A percentile compares a stretch with the other conserved stretches of the same genome.
Evolutionary conservation across 139 green algal genomes (phyloP).

Genomic region (Chlamydomonas sp.): DNA sequence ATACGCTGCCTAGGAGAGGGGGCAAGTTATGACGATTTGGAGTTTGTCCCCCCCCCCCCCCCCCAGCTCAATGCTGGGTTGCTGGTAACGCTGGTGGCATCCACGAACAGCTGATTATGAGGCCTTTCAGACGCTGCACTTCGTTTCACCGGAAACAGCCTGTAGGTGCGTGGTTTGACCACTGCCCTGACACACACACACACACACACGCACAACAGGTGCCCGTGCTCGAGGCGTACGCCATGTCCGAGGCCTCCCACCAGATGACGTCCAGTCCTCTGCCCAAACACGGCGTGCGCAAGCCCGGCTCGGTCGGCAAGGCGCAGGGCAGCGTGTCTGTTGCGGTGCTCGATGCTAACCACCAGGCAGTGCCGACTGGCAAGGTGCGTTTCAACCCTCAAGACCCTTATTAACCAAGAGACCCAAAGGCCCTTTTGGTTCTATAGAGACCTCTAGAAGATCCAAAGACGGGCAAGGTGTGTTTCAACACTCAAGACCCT

Average conservation of each 20-base stretch:
- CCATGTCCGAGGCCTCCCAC: conserved; percentile 83
- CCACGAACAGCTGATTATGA: too few relatives aligned
- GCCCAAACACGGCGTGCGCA: conserved; percentile 49
- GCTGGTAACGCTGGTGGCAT: too few relatives aligned
- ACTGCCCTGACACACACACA: neutral
- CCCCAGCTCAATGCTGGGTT: neutral
- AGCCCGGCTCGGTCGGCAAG: conserved; percentile 48
- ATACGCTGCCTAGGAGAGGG: too few relatives aligned
- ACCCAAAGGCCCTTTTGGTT: too few relatives aligned
- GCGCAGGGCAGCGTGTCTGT: conserved; percentile 28
- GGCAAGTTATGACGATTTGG: neutral
- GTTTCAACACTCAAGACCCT: too few relatives aligned
- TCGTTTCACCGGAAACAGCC: too few relatives aligned
- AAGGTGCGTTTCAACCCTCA: conserved; percentile 14
- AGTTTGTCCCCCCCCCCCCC: neutral
- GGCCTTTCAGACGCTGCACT: too few relatives aligned
- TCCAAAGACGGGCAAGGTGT: too few relatives aligned
- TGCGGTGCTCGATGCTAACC: conserved; percentile 38
- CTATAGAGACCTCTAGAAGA: too few relatives aligned
- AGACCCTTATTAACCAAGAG: too few relatives aligned
- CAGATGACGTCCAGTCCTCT: conserved; percentile 81
- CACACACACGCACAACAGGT: conserved; percentile 23
- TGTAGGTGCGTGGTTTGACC: too few relatives aligned
- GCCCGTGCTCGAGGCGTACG: conserved; percentile 83
- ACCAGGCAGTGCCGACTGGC: conserved; percentile 24